Evolutionary conservation across 345 rosid genomes (phyloP).

Genomic region (Cardamine occulta): DNA sequence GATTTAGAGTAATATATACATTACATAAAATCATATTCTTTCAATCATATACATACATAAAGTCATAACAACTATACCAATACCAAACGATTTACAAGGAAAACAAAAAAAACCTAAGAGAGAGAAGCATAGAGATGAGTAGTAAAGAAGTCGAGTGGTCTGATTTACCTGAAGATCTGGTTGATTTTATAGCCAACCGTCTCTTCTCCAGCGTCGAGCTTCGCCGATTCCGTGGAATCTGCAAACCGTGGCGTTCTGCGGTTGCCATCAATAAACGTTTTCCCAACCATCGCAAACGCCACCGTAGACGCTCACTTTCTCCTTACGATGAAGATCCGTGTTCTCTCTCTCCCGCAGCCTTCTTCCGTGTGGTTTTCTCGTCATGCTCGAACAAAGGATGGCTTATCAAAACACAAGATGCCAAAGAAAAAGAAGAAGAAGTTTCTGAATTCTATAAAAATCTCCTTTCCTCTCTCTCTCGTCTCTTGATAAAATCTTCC

Average conservation of each 20-base stretch:
- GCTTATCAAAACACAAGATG: constrained; percentile 35
- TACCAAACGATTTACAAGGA: too few relatives aligned
- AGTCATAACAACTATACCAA: not conserved
- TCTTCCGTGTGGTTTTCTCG: constrained; percentile 25
- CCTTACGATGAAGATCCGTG: not conserved
- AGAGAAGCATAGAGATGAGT: constrained; percentile 10
- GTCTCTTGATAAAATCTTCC: not conserved
- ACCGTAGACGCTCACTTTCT: constrained; percentile 9
- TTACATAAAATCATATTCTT: too few relatives aligned
- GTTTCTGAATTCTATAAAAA: not conserved
- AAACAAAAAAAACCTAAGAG: not conserved
- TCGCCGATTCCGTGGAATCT: constrained; percentile 32
- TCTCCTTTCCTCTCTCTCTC: constrained; percentile 19
- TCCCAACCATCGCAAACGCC: not conserved
- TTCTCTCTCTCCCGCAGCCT: constrained; percentile 14
- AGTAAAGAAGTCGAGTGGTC: not conserved
- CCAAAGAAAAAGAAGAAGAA: too few relatives aligned
- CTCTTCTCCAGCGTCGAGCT: constrained; percentile 36
- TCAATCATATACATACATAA: not conserved
- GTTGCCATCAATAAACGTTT: not conserved
- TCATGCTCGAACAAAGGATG: constrained; percentile 27
- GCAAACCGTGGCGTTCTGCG: constrained; percentile 33
- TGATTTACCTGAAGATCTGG: constrained; percentile 15
- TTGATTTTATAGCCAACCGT: constrained; percentile 2
- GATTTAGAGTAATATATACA: not conserved